A percentile compares a stretch with the other conserved stretches of the same genome.
Conservation (phyloP, 2,329 filamentous ascomycete genomes). For the Fusarium subtropicale region DNA sequence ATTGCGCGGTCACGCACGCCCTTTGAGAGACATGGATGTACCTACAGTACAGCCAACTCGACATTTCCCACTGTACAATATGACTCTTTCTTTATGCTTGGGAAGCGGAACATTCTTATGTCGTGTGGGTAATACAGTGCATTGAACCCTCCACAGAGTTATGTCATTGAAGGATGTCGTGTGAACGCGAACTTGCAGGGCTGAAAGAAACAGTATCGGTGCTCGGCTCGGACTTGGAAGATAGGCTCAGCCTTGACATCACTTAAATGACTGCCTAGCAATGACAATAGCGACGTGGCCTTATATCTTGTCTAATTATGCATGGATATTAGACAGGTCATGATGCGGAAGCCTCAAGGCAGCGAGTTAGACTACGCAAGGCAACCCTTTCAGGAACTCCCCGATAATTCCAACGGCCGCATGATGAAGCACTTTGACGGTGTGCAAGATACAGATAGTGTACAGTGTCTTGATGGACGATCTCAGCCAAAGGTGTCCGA, state of each 20-base stretch:
- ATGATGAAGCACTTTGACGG: slow-evolving; percentile 17
- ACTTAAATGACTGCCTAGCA: neutral
- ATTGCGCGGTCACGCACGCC: slow-evolving; percentile 28
- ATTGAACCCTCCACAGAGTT: slow-evolving; percentile 7
- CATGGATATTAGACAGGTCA: slow-evolving; percentile 11
- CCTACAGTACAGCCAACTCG: neutral
- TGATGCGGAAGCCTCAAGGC: slow-evolving; percentile 36
- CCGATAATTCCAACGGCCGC: slow-evolving; percentile 4
- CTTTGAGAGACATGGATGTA: slow-evolving; percentile 25
- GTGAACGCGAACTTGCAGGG: slow-evolving; percentile 16
- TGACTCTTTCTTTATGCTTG: slow-evolving; percentile 2
- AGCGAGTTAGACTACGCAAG: slow-evolving; percentile 30
- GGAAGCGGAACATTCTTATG: slow-evolving; percentile 3
- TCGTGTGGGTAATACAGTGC: slow-evolving; percentile 1
- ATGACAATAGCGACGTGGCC: slow-evolving; percentile 17
- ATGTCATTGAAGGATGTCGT: neutral
- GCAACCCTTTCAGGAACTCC: slow-evolving; percentile 17
- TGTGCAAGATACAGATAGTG: neutral
- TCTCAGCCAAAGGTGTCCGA: slow-evolving; percentile 3
- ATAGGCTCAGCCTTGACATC: neutral
- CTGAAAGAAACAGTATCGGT: slow-evolving; percentile 9
- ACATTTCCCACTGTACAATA: slow-evolving; percentile 9
- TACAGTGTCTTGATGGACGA: neutral
- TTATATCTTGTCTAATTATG: neutral
- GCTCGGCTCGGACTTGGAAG: slow-evolving; percentile 2